Percentiles rank a stretch among this genome's conserved stretches.
Evolutionary conservation across 2,329 filamentous ascomycete genomes (phyloP).

Genomic region (Phoma herbarum): DNA sequence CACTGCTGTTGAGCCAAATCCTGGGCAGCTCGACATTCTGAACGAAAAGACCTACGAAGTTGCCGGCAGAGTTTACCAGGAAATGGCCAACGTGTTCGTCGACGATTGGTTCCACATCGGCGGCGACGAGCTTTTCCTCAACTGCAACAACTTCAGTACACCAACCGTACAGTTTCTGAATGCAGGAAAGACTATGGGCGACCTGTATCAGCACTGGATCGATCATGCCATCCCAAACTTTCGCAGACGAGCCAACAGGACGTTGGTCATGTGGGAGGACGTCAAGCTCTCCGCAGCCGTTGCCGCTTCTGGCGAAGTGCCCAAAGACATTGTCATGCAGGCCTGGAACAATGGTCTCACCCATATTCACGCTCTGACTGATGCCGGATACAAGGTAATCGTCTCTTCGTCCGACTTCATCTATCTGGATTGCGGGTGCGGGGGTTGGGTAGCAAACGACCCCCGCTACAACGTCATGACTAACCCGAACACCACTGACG

Average conservation of each 20-base stretch:
- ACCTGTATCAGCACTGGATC: slow-evolving; percentile 64
- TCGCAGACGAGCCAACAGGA: slow-evolving; percentile 56
- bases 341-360: slow-evolving; percentile 63
- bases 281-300: slow-evolving; percentile 55
- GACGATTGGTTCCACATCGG: slow-evolving; percentile 66
- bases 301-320: slow-evolving; percentile 57
- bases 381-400: slow-evolving; percentile 62
- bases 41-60: slow-evolving; percentile 65
- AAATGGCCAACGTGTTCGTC: slow-evolving; percentile 60
- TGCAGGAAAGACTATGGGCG: slow-evolving; percentile 60
- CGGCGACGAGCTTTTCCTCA: slow-evolving; percentile 63
- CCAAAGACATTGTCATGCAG: slow-evolving; percentile 63
- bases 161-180: slow-evolving; percentile 61
- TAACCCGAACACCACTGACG: slow-evolving; percentile 57
- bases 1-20: slow-evolving; percentile 65
- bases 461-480: slow-evolving; percentile 63
- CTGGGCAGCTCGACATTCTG: slow-evolving; percentile 65
- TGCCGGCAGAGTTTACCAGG: slow-evolving; percentile 63
- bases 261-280: slow-evolving; percentile 67
- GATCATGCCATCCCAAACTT: slow-evolving; percentile 63
- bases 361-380: slow-evolving; percentile 62
- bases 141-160: slow-evolving; percentile 67
- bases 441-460: slow-evolving; percentile 65
- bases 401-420: slow-evolving; percentile 66
- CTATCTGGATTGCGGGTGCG: slow-evolving; percentile 66